These are phyloP conservation scores for Camellia oleifera DNA, from an alignment of 179 eudicot genomes.

Conservation along the genomic window DNA sequence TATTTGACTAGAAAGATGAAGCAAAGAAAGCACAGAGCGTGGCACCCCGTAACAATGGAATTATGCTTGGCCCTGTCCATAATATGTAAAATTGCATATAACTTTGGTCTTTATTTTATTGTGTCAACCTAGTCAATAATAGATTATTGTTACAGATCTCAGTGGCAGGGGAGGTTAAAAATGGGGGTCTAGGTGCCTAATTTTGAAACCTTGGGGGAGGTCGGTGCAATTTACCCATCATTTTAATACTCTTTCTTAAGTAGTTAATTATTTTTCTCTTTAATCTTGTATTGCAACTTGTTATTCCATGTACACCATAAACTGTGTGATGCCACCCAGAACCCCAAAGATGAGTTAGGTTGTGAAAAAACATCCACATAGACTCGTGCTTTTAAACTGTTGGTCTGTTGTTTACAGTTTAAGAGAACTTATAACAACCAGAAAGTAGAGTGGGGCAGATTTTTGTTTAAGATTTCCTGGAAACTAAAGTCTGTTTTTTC, in stretches of 20 bases:
- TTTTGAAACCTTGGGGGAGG: not conserved
- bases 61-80: too few relatives aligned
- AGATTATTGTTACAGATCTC: too few relatives aligned
- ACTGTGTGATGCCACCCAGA: not conserved
- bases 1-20: too few relatives aligned
- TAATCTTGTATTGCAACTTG: not conserved
- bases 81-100: too few relatives aligned
- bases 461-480: too few relatives aligned
- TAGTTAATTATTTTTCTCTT: too few relatives aligned
- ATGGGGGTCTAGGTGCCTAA: too few relatives aligned
- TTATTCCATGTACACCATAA: not conserved
- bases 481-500: not conserved
- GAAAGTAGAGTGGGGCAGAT: not conserved
- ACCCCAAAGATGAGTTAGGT: not conserved
- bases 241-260: not conserved
- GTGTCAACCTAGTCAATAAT: too few relatives aligned
- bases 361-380: not conserved
- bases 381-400: not conserved
- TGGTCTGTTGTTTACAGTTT: not conserved
- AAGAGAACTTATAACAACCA: not conserved
- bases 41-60: too few relatives aligned
- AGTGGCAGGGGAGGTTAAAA: too few relatives aligned
- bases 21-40: too few relatives aligned
- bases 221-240: not conserved
- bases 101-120: too few relatives aligned